Conservation (phyloP, 1,284 basidiomycete genomes). For the Ustilago sp. region DNA sequence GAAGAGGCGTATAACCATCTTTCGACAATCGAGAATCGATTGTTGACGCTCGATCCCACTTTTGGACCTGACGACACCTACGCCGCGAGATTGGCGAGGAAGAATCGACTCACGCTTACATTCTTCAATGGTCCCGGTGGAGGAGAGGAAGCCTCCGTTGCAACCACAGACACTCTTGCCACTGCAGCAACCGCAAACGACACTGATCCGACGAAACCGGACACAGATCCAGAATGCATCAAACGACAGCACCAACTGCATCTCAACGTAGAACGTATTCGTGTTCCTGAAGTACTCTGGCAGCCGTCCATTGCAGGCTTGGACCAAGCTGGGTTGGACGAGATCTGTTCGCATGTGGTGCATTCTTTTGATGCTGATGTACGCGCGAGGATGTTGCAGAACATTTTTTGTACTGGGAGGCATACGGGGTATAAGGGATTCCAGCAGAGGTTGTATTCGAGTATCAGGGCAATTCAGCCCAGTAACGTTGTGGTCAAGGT, state of each 20-base stretch:
- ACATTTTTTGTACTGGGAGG: constrained; percentile 90
- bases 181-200: constrained; percentile 22
- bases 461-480: constrained; percentile 55
- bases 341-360: constrained; percentile 87
- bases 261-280: constrained; percentile 90
- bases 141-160: constrained; percentile 36
- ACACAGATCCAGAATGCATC: constrained; percentile 68
- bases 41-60: constrained; percentile 84
- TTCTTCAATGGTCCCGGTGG: constrained; percentile 75
- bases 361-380: constrained; percentile 80
- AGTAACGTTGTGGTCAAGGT: constrained; percentile 51
- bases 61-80: constrained; percentile 87
- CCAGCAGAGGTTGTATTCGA: constrained; percentile 77
- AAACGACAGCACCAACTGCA: constrained; percentile 83
- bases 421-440: constrained; percentile 83
- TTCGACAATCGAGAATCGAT: constrained; percentile 80
- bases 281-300: constrained; percentile 93
- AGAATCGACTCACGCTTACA: constrained; percentile 84
- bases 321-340: constrained; percentile 92
- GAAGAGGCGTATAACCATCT: constrained; percentile 87
- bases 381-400: constrained; percentile 77
- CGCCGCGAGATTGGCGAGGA: constrained; percentile 79
- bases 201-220: constrained; percentile 72
- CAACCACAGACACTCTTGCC: constrained; percentile 7
- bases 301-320: constrained; percentile 92